phyloP scores from a whole-genome alignment of 805 yeast species.

The Candida easanensis region DNA sequence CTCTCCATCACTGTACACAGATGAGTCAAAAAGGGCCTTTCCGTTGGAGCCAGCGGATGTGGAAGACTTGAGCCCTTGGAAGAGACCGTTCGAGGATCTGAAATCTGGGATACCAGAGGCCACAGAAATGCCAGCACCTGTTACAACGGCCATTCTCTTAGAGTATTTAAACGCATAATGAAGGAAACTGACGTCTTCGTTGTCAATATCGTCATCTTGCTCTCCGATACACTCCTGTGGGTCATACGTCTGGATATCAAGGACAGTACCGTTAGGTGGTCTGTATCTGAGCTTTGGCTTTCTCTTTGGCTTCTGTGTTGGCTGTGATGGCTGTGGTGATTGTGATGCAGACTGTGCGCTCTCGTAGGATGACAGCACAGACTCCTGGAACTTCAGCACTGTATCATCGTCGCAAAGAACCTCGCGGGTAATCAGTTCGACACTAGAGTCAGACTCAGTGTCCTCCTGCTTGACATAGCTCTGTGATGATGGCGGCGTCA shows the following conservation, averaged over 20 bases:
- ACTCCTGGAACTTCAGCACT: neutral
- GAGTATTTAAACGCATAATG: constrained; percentile 53
- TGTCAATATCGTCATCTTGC: constrained; percentile 32
- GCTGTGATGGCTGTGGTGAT: neutral
- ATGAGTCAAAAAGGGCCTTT: constrained; percentile 75
- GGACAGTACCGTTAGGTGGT: constrained; percentile 44
- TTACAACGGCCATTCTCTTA: constrained; percentile 57
- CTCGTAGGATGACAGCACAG: no score
- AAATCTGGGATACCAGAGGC: constrained; percentile 91
- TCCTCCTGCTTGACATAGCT: constrained; percentile 4
- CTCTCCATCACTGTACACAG: constrained; percentile 63
- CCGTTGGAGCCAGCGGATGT: constrained; percentile 44
- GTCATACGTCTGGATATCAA: constrained; percentile 34
- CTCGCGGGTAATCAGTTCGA: constrained; percentile 1
- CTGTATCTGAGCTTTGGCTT: constrained; percentile 46
- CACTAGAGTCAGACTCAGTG: neutral
- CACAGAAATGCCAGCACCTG: constrained; percentile 92
- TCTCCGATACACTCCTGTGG: constrained; percentile 26
- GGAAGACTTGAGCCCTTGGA: constrained; percentile 46
- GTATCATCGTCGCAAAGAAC: neutral
- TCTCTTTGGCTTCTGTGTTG: constrained; percentile 25
- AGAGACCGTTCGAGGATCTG: constrained; percentile 75
- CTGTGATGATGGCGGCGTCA: constrained; percentile 30
- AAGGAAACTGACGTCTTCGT: constrained; percentile 45
- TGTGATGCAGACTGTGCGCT: no score